Base-by-base conservation (phyloP, 805 yeast species). In the Cyberlindnera bimundalis region DNA sequence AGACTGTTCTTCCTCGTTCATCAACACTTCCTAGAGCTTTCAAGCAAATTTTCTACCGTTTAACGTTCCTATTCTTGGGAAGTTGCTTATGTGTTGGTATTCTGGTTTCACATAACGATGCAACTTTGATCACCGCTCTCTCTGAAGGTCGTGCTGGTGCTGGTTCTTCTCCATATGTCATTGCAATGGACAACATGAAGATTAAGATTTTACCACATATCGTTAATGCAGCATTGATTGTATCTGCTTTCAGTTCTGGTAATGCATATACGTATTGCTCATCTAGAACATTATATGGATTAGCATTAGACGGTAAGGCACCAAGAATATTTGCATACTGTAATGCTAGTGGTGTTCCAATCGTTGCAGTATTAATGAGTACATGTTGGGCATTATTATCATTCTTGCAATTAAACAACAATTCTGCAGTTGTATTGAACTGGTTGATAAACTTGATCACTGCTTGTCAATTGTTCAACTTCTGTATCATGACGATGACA, bases 171-270 rank as follows among this genome's bases (percentile, higher is more conserved):
- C 93, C 96, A 1, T 86, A 82, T 54, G 93, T 85, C 37, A 77
- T 88, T 52, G 91, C 91, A 3, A 87, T 88, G 88, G 71, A 70
- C 40, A 76, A 80, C 47, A 64, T 86, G 54, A 73, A 76, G 1
- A 82, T 88, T 39, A 74, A 67, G 25, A 81, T 74, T 0, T 67
- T 87, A 35, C 95, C 95, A 24, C 76, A 81, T 55, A 71, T 88
- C 45, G 88, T 89, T 42, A 89, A 89, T 61, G 95, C 78, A 1
- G 75, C 86, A 23, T 71, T 88, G 40, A 69, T 88, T 40, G 70
- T 86, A 5, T 75, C 93, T 1, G 84, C 90, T 0, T 81, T 86
- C 50, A 80, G 89, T 26, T 89, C 95, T 2, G 96, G 95, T 39
- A 86, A 86, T 59, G 83, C 91, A 2, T 83, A 79, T 58, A 76